Base-by-base conservation (phyloP, 805 yeast genomes). In the Wickerhamomyces queroliae region DNA sequence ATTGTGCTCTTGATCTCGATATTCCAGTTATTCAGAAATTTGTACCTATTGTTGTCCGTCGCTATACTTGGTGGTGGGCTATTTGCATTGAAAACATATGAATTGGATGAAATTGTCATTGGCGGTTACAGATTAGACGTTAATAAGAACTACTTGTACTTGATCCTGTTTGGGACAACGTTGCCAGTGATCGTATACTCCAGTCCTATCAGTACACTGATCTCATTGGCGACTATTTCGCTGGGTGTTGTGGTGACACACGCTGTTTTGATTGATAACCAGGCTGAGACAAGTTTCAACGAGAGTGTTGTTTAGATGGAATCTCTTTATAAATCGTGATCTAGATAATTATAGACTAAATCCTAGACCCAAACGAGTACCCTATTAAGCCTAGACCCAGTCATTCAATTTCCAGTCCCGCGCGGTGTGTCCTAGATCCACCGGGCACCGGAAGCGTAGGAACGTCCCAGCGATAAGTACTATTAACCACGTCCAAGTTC, bases 221-320 rank as follows among this genome's bases (percentile, higher is more conserved):
- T 39, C 13, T 30, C 35, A 1, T 17, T 39, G n/a, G 20, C 25
- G 2, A 9, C 19, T 5, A 29, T 26, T 13, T 13, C 38, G 12
- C 11, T 40, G 42, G 24, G n/a, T 40, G 23, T 31, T 43, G 32
- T 45, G 33, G 27, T 37, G 39, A 23, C 36, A 35, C 28, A 30
- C 40, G 44, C 43, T 11, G 43, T 39, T 0, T 33, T 52, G 3
- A 41, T 50, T 21, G 46, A 37, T 5, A 32, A 38, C 2, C 53
- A 50, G 30, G 42, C 46, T 3, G 54, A 52, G 26, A 50, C 55
- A 3, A 42, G 49, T 31, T 52, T 52, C 40, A 52, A 50, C 25
- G 56, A 52, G 25, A 36, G 45, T 26, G 40, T 41, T 31, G 50
- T 46, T 4, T 47, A 39, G 25, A 21, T 11, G 4, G 5, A 27